Percentiles rank a stretch among this genome's conserved stretches.
phyloP scores from a whole-genome alignment of 2,329 filamentous ascomycete species.

The Cercospora janseana region DNA sequence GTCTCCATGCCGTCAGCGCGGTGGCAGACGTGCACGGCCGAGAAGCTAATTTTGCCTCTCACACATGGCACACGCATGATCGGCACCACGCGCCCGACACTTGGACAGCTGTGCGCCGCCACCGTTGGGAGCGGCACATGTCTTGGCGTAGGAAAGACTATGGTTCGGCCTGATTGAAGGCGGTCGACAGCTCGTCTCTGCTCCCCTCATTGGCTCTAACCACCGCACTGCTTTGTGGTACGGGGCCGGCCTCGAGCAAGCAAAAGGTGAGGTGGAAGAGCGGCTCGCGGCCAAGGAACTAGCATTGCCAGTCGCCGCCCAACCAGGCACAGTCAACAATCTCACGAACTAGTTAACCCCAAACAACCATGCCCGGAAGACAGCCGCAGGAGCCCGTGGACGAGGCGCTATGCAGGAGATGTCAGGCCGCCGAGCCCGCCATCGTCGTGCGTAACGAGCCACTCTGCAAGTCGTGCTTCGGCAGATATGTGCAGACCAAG shows the following conservation, averaged over 20 bases:
- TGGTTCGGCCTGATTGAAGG: neutral
- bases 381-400: constrained; percentile 24
- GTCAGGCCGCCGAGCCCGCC: constrained; percentile 50
- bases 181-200: neutral
- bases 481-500: constrained; percentile 74
- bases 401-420: constrained; percentile 54
- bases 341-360: constrained; percentile 6
- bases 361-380: constrained; percentile 30
- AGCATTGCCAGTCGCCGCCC: neutral
- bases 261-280: neutral
- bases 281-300: constrained; percentile 4
- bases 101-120: constrained; percentile 4
- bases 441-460: constrained; percentile 58
- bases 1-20: too few relatives aligned
- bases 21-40: neutral
- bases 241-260: neutral
- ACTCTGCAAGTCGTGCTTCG: constrained; percentile 71
- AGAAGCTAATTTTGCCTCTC: neutral
- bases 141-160: neutral
- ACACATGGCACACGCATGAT: neutral
- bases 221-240: too few relatives aligned
- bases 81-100: neutral
- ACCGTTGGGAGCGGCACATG: neutral
- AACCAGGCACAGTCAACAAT: neutral
- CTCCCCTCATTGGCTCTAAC: too few relatives aligned